Conservation (phyloP, 495 filamentous ascomycete genomes). For the Aspergillus coremiiformis region DNA sequence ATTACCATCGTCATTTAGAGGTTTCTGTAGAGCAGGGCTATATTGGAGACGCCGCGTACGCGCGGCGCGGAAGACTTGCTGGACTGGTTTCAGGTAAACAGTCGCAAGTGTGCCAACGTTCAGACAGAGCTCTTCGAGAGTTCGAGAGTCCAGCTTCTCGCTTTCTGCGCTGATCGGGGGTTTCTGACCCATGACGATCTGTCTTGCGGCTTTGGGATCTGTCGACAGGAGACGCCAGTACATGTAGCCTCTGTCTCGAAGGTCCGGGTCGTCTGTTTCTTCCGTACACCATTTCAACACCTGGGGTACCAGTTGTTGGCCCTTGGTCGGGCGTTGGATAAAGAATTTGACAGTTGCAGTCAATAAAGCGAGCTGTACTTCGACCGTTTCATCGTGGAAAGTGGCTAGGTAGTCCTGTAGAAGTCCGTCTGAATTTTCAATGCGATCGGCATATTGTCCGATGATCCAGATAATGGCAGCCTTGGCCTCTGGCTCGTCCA, state of each 20-base stretch:
- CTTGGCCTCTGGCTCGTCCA: constrained; percentile 98
- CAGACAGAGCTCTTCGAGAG: constrained; percentile 94
- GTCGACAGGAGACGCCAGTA: constrained; percentile 98
- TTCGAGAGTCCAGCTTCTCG: constrained; percentile 85
- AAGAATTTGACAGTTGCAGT: constrained; percentile 98
- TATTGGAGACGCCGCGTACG: constrained; percentile 69
- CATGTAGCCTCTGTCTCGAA: constrained; percentile 95
- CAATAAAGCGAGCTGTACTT: constrained; percentile 89
- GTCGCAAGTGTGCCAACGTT: constrained; percentile 94
- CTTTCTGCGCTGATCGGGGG: constrained; percentile 94
- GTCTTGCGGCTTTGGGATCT: constrained; percentile 77
- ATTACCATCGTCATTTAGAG: constrained; percentile 42
- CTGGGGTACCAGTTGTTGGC: constrained; percentile 86
- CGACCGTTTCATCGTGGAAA: constrained; percentile 87
- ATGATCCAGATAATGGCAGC: constrained; percentile 99
- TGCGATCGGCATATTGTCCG: constrained; percentile 92
- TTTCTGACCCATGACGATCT: constrained; percentile 94
- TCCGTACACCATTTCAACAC: constrained; percentile 98
- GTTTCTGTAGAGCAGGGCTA: constrained; percentile 76
- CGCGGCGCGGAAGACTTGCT: constrained; percentile 93
- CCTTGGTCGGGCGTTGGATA: constrained; percentile 93
- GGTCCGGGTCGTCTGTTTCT: constrained; percentile 96
- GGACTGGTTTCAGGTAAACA: constrained; percentile 94
- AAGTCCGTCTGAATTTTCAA: constrained; percentile 89
- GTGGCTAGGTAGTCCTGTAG: constrained; percentile 92